phyloP scores from a whole-genome alignment of 1,284 basidiomycete genomes.

The Ganoderma meredithae region DNA sequence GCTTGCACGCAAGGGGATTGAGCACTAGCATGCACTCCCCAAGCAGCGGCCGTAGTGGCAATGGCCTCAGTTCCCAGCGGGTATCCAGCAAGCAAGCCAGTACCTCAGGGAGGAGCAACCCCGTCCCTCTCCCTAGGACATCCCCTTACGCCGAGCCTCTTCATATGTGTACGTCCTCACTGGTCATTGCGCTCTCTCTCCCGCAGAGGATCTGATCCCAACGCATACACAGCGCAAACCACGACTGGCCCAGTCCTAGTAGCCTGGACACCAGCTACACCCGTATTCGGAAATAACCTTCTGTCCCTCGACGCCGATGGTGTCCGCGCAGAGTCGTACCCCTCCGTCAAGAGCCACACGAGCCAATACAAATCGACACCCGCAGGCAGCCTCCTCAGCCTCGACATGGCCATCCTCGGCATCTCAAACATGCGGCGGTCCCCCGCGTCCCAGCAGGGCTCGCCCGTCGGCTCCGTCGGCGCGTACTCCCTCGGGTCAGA shows the following conservation, averaged over 20 bases:
- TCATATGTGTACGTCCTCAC: conserved; percentile 13
- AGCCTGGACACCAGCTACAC: conserved; percentile 11
- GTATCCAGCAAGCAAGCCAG: conserved; percentile 8
- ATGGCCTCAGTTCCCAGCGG: neutral
- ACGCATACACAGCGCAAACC: conserved; percentile 13
- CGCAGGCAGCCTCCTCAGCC: conserved; percentile 15
- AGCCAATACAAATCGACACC: neutral
- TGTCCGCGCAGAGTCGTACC: conserved; percentile 12
- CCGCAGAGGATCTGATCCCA: neutral
- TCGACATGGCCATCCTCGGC: conserved; percentile 15
- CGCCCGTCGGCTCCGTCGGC: conserved; percentile 16
- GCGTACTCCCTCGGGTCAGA: conserved; percentile 20
- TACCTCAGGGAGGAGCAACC: conserved; percentile 1
- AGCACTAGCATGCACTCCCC: conserved; percentile 12
- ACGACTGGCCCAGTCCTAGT: conserved; percentile 13
- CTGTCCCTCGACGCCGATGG: conserved; percentile 18
- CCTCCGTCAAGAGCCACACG: conserved; percentile 5
- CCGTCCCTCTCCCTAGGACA: neutral
- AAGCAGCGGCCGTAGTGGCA: neutral
- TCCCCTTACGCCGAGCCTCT: conserved; percentile 9
- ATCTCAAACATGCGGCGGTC: conserved; percentile 7
- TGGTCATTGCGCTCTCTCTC: neutral
- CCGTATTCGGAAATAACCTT: conserved; percentile 6
- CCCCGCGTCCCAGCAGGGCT: neutral
- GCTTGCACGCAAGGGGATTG: neutral